A percentile compares a stretch with the other conserved stretches of the same genome.
Conservation (phyloP, 2,329 filamentous ascomycete species). For the Colletotrichum coccodes region DNA sequence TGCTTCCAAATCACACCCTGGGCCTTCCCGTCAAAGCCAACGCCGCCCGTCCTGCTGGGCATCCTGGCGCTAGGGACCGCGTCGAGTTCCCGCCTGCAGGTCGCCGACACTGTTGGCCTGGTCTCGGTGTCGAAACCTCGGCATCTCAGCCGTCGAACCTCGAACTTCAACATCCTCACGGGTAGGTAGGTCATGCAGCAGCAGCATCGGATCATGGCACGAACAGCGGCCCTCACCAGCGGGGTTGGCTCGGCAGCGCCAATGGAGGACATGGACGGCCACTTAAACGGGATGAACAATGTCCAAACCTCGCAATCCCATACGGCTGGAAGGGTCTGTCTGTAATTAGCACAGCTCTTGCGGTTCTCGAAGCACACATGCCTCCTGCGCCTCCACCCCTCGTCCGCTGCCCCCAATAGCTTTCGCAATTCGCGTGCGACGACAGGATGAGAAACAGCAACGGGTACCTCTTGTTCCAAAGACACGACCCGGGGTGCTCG, state of each 20-base stretch:
- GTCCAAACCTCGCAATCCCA: neutral
- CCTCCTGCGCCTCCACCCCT: neutral
- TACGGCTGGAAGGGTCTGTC: neutral
- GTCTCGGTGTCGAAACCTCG: neutral
- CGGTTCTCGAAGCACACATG: neutral
- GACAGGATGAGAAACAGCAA: neutral
- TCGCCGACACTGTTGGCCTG: neutral
- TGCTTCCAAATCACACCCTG: neutral
- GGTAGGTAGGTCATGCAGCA: neutral
- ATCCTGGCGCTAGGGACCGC: neutral
- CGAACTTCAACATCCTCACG: neutral
- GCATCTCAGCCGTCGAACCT: neutral
- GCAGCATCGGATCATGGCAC: neutral
- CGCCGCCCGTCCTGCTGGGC: neutral
- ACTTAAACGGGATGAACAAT: neutral
- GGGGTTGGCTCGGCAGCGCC: neutral
- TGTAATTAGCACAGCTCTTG: neutral
- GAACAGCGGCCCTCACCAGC: neutral
- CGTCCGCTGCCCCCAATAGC: neutral
- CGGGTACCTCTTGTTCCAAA: neutral
- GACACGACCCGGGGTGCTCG: neutral
- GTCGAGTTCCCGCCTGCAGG: neutral
- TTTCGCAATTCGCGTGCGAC: neutral
- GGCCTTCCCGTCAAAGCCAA: neutral
- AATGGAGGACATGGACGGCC: neutral